A percentile compares a stretch with the other conserved stretches of the same genome.
phyloP scores from a whole-genome alignment of 2,329 filamentous ascomycete genomes.

The Akanthomyces muscarius region DNA sequence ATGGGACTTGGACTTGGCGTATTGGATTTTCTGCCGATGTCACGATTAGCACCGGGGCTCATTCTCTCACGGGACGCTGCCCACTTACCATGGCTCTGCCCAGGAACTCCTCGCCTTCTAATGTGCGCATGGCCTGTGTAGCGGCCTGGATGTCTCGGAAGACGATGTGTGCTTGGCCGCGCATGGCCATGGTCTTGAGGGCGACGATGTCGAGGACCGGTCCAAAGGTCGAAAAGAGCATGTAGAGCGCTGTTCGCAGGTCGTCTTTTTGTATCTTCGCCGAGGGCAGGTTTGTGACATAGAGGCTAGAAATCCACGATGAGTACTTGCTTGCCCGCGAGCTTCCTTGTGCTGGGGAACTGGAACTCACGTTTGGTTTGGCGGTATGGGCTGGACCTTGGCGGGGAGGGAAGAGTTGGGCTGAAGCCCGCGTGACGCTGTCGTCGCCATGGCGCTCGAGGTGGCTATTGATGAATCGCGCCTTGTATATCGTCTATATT shows the following conservation, averaged over 20 bases:
- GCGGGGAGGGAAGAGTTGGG: conserved; percentile 41
- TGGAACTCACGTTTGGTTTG: conserved; percentile 72
- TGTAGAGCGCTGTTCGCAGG: conserved; percentile 81
- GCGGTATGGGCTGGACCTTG: conserved; percentile 55
- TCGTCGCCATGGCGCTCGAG: conserved; percentile 25
- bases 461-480: neutral
- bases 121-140: conserved; percentile 85
- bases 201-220: conserved; percentile 88
- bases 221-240: conserved; percentile 90
- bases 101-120: conserved; percentile 83
- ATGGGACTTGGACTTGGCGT: conserved; percentile 85
- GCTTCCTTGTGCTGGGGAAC: neutral
- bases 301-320: conserved; percentile 56
- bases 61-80: neutral
- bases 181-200: conserved; percentile 86
- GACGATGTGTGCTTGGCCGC: conserved; percentile 90
- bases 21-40: conserved; percentile 70
- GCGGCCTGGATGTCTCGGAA: conserved; percentile 88
- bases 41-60: neutral
- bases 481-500: neutral
- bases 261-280: conserved; percentile 88
- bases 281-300: conserved; percentile 79
- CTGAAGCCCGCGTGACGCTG: conserved; percentile 37
- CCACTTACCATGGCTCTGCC: conserved; percentile 73
- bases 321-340: neutral